A percentile compares a stretch with the other conserved stretches of the same genome.
These are phyloP conservation scores for Fusarium multiceps DNA, from an alignment of 2,329 filamentous ascomycete genomes.

Conservation along the genomic window DNA sequence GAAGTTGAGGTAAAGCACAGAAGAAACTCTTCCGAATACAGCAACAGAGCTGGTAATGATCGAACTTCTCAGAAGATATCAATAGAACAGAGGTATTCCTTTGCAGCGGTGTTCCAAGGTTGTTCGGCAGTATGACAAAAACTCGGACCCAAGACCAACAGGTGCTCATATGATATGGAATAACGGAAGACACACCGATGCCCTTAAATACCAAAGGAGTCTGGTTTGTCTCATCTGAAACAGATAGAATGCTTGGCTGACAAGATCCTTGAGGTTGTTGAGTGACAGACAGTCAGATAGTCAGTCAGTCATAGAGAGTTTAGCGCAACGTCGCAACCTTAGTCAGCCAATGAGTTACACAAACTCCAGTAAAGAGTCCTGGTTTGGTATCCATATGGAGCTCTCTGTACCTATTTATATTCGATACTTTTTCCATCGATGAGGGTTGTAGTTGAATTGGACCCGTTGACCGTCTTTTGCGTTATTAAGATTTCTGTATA, in stretches of 20 bases:
- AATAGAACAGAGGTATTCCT: neutral
- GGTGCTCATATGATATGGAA: neutral
- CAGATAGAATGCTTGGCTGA: neutral
- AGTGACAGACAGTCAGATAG: neutral
- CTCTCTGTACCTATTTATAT: neutral
- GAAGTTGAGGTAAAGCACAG: neutral
- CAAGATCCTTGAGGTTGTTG: neutral
- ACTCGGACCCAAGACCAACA: neutral
- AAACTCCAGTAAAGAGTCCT: neutral
- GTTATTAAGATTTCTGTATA: neutral
- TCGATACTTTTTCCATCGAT: neutral
- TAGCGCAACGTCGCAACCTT: neutral
- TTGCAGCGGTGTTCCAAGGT: neutral
- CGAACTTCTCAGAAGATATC: neutral
- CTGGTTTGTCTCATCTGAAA: neutral
- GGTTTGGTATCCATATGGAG: neutral
- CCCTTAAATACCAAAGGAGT: neutral
- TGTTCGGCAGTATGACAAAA: neutral
- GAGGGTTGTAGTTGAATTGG: neutral
- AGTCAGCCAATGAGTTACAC: neutral
- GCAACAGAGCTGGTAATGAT: neutral
- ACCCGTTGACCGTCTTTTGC: slow-evolving; percentile 9
- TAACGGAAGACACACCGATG: neutral
- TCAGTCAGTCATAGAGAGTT: neutral
- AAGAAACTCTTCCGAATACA: neutral